phyloP scores from a whole-genome alignment of 148 eudicot genomes.

The Rhododendron molle region DNA sequence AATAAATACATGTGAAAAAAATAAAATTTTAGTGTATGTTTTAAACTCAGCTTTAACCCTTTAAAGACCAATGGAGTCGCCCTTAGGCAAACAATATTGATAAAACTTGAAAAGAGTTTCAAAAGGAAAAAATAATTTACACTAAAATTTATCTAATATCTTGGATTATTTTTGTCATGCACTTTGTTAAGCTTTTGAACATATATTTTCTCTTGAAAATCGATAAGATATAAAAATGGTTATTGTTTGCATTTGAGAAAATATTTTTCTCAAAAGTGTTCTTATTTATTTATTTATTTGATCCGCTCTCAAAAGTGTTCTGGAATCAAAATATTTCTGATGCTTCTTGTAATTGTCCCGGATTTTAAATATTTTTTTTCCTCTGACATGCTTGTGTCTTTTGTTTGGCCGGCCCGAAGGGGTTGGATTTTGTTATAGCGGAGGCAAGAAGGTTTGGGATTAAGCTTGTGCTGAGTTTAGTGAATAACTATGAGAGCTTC shows the following conservation, averaged over 20 bases:
- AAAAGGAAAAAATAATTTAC: no score
- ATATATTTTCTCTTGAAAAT: neutral
- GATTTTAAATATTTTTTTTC: neutral
- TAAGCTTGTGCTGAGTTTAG: constrained; percentile 72
- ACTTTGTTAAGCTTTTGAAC: no score
- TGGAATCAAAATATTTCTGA: neutral
- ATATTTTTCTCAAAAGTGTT: neutral
- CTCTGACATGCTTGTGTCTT: neutral
- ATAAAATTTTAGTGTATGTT: no score
- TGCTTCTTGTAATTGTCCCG: neutral
- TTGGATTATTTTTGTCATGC: neutral
- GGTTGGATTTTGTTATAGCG: constrained; percentile 89
- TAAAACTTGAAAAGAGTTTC: no score
- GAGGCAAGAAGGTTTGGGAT: constrained; percentile 89
- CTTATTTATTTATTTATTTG: no score
- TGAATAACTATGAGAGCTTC: constrained; percentile 73
- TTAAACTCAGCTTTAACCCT: neutral
- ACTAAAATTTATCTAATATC: no score
- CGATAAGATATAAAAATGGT: neutral
- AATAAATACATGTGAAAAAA: neutral
- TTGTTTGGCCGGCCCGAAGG: constrained; percentile 34
- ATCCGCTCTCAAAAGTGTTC: no score
- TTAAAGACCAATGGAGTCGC: neutral
- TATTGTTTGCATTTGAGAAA: neutral
- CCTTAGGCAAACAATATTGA: no score